Conservation (phyloP, 202 grass and related monocot species). For the Setaria italica region DNA sequence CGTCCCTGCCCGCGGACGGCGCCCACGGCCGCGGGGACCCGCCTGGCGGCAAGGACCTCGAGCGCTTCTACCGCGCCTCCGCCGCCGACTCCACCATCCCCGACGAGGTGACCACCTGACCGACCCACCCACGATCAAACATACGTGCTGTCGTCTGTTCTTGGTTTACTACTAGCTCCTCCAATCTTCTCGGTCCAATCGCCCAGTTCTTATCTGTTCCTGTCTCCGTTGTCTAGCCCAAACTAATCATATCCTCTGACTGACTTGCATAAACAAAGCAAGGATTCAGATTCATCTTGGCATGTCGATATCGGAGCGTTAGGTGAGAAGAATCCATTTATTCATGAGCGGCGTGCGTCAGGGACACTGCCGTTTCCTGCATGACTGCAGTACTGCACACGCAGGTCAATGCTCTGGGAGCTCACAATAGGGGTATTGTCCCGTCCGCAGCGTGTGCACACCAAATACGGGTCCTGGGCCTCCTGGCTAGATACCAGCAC, state of each 20-base stretch:
- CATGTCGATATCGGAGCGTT: background rate
- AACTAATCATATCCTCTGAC: background rate
- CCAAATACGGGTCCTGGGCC: background rate
- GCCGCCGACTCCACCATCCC: constrained; percentile 64
- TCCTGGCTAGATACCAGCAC: background rate
- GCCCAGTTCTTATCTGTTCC: background rate
- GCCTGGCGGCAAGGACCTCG: constrained; percentile 61
- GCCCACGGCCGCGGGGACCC: constrained; percentile 43
- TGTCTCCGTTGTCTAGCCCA: background rate
- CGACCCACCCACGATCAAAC: background rate
- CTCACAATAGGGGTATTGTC: background rate
- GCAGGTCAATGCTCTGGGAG: background rate
- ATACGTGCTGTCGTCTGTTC: background rate
- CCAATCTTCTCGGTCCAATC: background rate
- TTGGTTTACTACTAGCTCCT: too few species aligned
- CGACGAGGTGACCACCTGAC: constrained; percentile 59
- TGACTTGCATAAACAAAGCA: background rate
- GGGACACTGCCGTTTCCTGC: background rate
- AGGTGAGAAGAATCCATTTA: background rate
- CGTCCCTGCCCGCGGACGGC: constrained; percentile 51
- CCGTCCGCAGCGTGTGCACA: background rate
- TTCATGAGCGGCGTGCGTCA: constrained; percentile 7
- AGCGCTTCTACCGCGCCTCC: constrained; percentile 70
- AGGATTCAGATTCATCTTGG: background rate
- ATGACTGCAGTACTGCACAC: too few species aligned